phyloP scores from a whole-genome alignment of 2,329 filamentous ascomycete species.

The Colletotrichum theobromicola region DNA sequence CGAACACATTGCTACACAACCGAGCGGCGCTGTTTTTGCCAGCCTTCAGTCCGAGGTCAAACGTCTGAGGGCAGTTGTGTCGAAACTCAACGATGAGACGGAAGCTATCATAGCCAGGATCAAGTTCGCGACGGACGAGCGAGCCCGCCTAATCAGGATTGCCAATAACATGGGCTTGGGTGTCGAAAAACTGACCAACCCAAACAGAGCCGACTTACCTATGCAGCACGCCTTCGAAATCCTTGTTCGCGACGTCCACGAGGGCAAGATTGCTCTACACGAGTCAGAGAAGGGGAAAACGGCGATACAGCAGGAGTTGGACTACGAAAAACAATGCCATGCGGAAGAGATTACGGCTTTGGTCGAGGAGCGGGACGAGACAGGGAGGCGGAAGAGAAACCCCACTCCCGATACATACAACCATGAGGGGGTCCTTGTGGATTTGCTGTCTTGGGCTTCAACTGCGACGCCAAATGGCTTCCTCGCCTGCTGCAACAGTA shows the following conservation, averaged over 20 bases:
- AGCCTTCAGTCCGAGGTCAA: not conserved
- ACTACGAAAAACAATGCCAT: not conserved
- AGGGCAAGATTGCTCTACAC: not conserved
- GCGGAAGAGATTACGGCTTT: not conserved
- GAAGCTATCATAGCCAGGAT: not conserved
- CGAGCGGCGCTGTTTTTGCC: not conserved
- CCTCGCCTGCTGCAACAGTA: too few species aligned
- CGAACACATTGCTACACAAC: not conserved
- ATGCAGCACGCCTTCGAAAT: not conserved
- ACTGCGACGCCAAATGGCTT: not conserved
- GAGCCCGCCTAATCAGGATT: fast-evolving
- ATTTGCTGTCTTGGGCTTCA: not conserved
- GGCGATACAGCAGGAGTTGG: not conserved
- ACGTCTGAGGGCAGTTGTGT: not conserved
- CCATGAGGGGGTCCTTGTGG: not conserved
- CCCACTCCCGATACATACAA: not conserved
- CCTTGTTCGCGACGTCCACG: not conserved
- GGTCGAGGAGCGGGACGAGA: not conserved
- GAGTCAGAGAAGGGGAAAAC: not conserved
- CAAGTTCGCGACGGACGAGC: not conserved
- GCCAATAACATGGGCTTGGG: not conserved
- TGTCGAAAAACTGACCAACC: not conserved
- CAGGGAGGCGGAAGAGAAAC: not conserved
- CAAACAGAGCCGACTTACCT: not conserved
- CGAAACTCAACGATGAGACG: not conserved